A percentile compares a stretch with the other conserved stretches of the same genome.
Evolutionary conservation across 2,329 filamentous ascomycete genomes (phyloP).

Genomic region (Cladophialophora carrionii): DNA sequence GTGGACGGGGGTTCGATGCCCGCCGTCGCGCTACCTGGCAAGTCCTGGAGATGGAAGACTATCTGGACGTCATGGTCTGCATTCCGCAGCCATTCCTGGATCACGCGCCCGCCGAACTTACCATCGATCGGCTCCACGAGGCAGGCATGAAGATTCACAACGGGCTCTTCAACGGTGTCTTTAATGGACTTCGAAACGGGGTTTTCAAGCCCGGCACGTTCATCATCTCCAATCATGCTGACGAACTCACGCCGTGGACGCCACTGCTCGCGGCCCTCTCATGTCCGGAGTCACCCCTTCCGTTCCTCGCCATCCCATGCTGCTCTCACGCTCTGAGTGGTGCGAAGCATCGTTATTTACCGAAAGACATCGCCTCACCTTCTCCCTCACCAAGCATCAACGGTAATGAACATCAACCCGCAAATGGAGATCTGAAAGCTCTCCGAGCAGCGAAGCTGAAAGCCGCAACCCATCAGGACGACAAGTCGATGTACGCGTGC

Average conservation of each 20-base stretch:
- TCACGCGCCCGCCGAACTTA: conserved; percentile 16
- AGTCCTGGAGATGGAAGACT: conserved; percentile 62
- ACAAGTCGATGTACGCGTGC: conserved; percentile 75
- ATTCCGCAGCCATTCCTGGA: conserved; percentile 58
- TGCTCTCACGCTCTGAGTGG: conserved; percentile 88
- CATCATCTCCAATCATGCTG: conserved; percentile 95
- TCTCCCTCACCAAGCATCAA: conserved; percentile 14
- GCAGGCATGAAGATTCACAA: conserved; percentile 15
- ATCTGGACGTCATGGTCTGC: conserved; percentile 61
- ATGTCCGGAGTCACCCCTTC: conserved; percentile 61
- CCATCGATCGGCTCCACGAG: background rate
- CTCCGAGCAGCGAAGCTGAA: conserved; percentile 46
- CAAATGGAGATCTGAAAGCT: conserved; percentile 47
- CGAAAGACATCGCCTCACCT: conserved; percentile 35
- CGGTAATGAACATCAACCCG: conserved; percentile 40
- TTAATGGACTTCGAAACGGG: conserved; percentile 53
- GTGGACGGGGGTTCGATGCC: conserved; percentile 90
- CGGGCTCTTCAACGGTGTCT: conserved; percentile 16
- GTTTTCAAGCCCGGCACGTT: conserved; percentile 76
- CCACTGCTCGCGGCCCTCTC: conserved; percentile 76
- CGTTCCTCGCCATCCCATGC: conserved; percentile 93
- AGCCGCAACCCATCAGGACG: conserved; percentile 44
- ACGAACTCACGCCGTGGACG: conserved; percentile 95
- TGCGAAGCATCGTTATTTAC: conserved; percentile 63
- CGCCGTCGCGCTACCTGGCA: conserved; percentile 81